Evolutionary conservation across 805 yeast species (phyloP).

Genomic region (Saccharomycopsis fodiens): DNA sequence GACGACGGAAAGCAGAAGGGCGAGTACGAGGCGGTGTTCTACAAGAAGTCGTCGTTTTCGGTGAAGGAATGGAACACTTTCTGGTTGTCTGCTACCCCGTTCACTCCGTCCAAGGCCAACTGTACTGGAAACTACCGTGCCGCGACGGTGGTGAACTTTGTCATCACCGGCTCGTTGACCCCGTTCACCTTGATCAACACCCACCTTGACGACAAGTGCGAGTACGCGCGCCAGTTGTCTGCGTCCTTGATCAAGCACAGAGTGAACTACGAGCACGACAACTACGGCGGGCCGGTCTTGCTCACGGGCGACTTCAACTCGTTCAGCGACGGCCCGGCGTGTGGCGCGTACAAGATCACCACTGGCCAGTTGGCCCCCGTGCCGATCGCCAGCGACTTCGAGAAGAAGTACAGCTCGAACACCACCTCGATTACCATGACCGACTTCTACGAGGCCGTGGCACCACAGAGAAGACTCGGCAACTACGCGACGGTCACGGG

Average conservation of each 20-base stretch:
- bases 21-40: slow-evolving; percentile 37
- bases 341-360: slow-evolving; percentile 20
- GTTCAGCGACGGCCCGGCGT: neutral
- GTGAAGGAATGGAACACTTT: slow-evolving; percentile 30
- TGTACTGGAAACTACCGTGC: slow-evolving; percentile 36
- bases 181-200: slow-evolving; percentile 32
- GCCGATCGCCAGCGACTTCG: slow-evolving; percentile 23
- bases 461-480: slow-evolving; percentile 26
- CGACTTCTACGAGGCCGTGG: slow-evolving; percentile 25
- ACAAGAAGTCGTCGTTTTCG: slow-evolving; percentile 27
- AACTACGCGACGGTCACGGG: slow-evolving; percentile 35
- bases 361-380: slow-evolving; percentile 1
- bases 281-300: slow-evolving; percentile 23
- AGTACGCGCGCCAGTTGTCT: slow-evolving; percentile 30
- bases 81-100: slow-evolving; percentile 38
- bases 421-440: slow-evolving; percentile 23
- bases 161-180: slow-evolving; percentile 18
- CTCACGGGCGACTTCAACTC: slow-evolving; percentile 1
- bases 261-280: slow-evolving; percentile 32
- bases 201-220: slow-evolving; percentile 37
- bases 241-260: slow-evolving; percentile 29
- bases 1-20: slow-evolving; percentile 37
- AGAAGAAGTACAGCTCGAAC: slow-evolving; percentile 20
- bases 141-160: slow-evolving; percentile 32
- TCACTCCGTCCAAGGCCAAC: slow-evolving; percentile 31